phyloP scores from a whole-genome alignment of 1,284 basidiomycete species.

The Boletus calvinii region DNA sequence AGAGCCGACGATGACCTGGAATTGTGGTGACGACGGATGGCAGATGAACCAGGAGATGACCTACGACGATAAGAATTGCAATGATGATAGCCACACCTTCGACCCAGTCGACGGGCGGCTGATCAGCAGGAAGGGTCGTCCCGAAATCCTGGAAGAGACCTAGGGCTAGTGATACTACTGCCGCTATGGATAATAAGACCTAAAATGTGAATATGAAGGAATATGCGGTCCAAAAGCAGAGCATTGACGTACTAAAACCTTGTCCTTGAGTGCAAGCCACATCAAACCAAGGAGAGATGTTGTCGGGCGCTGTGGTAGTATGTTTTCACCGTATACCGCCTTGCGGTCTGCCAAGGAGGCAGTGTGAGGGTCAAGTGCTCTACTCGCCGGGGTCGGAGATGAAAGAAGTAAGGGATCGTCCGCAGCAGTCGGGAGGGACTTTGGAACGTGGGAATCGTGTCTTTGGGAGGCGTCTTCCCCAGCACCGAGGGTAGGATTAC shows the following conservation, averaged over 20 bases:
- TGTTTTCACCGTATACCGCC: slow-evolving; percentile 81
- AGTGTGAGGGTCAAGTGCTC: slow-evolving; percentile 38
- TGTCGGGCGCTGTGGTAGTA: slow-evolving; percentile 73
- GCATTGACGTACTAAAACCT: slow-evolving; percentile 72
- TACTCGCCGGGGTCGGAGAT: slow-evolving; percentile 36
- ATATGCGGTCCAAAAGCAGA: not conserved
- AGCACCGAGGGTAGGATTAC: slow-evolving; percentile 31
- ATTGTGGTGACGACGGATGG: slow-evolving; percentile 2
- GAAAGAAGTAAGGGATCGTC: slow-evolving; percentile 35
- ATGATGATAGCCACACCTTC: slow-evolving; percentile 97
- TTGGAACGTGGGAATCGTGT: slow-evolving; percentile 35
- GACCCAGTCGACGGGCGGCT: slow-evolving; percentile 90
- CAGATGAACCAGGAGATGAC: slow-evolving; percentile 26
- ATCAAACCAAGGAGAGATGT: slow-evolving; percentile 86
- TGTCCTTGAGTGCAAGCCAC: slow-evolving; percentile 95
- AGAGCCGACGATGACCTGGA: slow-evolving; percentile 79
- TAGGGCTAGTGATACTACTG: slow-evolving; percentile 89
- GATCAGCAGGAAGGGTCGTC: slow-evolving; percentile 52
- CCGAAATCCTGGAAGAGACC: slow-evolving; percentile 95
- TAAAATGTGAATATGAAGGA: slow-evolving; percentile 32
- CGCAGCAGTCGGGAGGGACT: not conserved
- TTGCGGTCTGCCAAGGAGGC: slow-evolving; percentile 66
- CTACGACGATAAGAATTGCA: slow-evolving; percentile 81
- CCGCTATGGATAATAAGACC: slow-evolving; percentile 89
- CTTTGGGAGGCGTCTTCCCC: slow-evolving; percentile 39